These are phyloP conservation scores for Yarrowia deformans DNA, from an alignment of 805 yeast species.

Conservation along the genomic window DNA sequence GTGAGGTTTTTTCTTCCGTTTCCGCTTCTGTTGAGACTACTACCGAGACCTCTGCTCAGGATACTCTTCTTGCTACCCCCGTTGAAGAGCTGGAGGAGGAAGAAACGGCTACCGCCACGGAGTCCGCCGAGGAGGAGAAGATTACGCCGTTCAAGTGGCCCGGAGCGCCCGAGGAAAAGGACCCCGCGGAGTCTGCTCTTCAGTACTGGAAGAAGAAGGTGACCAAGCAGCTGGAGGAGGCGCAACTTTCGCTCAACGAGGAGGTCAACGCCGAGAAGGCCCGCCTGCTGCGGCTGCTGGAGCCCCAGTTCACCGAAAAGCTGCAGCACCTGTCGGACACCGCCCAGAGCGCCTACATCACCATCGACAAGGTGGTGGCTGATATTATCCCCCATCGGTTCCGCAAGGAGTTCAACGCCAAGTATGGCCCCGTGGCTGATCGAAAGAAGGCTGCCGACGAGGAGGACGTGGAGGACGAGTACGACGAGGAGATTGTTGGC, in stretches of 20 bases:
- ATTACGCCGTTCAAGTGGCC: slow-evolving; percentile 38
- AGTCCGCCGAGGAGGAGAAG: slow-evolving; percentile 10
- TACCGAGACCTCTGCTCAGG: neutral
- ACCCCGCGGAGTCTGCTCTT: slow-evolving; percentile 37
- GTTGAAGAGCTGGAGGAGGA: slow-evolving; percentile 8
- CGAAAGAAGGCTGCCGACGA: slow-evolving; percentile 28
- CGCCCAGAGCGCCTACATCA: slow-evolving; percentile 23
- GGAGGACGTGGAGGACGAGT: slow-evolving; percentile 26
- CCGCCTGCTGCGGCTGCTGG: slow-evolving; percentile 39
- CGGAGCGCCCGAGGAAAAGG: slow-evolving; percentile 16
- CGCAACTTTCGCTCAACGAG: slow-evolving; percentile 44
- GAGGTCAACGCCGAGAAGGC: slow-evolving; percentile 44
- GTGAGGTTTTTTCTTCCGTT: neutral
- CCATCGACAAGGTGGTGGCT: slow-evolving; percentile 60
- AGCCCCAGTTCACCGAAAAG: slow-evolving; percentile 45
- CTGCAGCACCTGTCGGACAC: slow-evolving; percentile 41
- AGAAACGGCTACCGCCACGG: slow-evolving; percentile 3
- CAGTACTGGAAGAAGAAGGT: slow-evolving; percentile 45
- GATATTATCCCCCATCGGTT: slow-evolving; percentile 96
- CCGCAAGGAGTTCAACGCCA: slow-evolving; percentile 74
- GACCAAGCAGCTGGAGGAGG: slow-evolving; percentile 44
- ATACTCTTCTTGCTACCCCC: slow-evolving; percentile 3
- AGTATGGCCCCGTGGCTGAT: slow-evolving; percentile 44
- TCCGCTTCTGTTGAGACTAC: slow-evolving; percentile 7
- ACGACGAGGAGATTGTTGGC: slow-evolving; percentile 9